Evolutionary conservation across 306 rosid species (phyloP).

Genomic region (Quercus parvula): DNA sequence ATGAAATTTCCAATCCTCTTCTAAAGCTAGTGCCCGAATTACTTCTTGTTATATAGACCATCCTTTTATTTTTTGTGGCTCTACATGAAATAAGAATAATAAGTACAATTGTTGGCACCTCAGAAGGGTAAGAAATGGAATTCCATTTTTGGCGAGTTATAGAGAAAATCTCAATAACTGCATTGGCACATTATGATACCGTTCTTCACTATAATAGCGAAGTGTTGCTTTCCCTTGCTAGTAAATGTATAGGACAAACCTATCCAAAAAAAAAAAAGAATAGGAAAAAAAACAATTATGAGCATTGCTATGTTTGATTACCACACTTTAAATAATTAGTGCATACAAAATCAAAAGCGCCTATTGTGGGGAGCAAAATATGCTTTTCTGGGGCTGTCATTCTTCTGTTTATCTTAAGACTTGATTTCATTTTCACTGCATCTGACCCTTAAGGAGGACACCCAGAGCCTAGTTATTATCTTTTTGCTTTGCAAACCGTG

Average conservation of each 20-base stretch:
- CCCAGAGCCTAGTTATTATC: not conserved
- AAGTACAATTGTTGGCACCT: too few relatives aligned
- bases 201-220: not conserved
- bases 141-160: too few relatives aligned
- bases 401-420: not conserved
- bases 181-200: not conserved
- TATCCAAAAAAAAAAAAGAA: not conserved
- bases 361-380: constrained; percentile 26
- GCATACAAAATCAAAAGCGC: constrained; percentile 14
- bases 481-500: not conserved
- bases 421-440: not conserved
- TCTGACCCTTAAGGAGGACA: not conserved
- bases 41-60: too few relatives aligned
- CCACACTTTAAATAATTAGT: not conserved
- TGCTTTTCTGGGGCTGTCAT: not conserved
- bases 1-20: too few relatives aligned
- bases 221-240: not conserved
- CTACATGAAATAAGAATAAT: too few relatives aligned
- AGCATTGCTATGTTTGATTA: not conserved
- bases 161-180: too few relatives aligned
- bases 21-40: too few relatives aligned
- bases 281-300: constrained; percentile 12
- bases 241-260: constrained; percentile 8
- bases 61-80: too few relatives aligned
- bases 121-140: too few relatives aligned